These are phyloP conservation scores for Neckera pumila DNA, from an alignment of 225 moss, liverwort and hornwort genomes.

Conservation along the genomic window DNA sequence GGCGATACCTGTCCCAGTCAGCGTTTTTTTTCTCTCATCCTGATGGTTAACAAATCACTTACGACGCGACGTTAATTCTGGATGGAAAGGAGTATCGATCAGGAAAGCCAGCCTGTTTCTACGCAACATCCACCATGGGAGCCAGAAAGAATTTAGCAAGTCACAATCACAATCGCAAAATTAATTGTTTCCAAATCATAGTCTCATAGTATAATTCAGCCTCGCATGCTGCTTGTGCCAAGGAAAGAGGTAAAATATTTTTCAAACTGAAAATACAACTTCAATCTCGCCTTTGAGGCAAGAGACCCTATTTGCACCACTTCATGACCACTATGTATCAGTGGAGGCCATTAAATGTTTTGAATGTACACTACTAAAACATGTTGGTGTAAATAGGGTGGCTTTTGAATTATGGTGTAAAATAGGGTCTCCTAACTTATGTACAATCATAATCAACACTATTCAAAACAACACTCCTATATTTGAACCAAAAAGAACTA, in stretches of 20 bases:
- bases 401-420: neutral
- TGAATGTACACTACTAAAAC: neutral
- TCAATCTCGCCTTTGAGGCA: no score
- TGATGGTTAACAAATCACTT: no score
- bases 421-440: no score
- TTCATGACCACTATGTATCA: neutral
- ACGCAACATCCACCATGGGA: neutral
- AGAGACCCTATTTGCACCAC: neutral
- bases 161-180: no score
- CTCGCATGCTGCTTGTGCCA: neutral
- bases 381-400: neutral
- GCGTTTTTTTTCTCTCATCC: neutral
- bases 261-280: no score
- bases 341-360: neutral
- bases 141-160: no score
- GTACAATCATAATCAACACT: no score
- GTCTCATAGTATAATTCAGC: neutral
- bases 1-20: neutral
- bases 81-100: neutral
- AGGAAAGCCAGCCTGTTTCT: no score
- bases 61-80: no score
- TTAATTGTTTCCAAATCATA: neutral
- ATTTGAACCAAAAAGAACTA: neutral
- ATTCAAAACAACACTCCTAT: fast-evolving
- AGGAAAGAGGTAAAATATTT: neutral